Base-by-base conservation (phyloP, 2,329 filamentous ascomycete genomes). In the Claviceps sp. region DNA sequence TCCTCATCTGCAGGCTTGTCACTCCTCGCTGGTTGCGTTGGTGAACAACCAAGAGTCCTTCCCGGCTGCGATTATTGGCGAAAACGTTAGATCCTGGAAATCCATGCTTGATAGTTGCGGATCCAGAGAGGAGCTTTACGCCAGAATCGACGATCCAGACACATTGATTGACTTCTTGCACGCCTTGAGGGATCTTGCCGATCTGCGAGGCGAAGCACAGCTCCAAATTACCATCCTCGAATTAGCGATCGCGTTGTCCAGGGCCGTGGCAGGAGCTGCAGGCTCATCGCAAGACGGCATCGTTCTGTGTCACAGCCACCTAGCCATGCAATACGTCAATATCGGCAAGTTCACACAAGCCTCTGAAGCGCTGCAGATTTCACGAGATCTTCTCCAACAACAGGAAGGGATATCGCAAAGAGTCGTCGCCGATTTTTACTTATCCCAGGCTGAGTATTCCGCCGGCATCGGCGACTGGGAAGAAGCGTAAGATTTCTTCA, bases 391-490 rank as follows among this genome's bases (percentile, higher is more conserved):
- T 18, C 56, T 71, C 8, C 59, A 65, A 43, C 62, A 69, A 50
- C 62, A 68, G n/a, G 62, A 69, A n/a, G 60, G 61, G 0, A 55
- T 63, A 3, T 67, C 70, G 2, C 63, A 63, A 13, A 69, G 74
- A 18, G 65, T 71, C 5, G 57, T 72, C 20, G 72, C 72, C 9
- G 66, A 67, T 16, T 85, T 85, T 63, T 78, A 89, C 57, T 68
- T 95, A 6, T 79, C 82, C 0, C 81, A 83, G 55, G 82, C 86
- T 0, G 87, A 95, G 63, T 88, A 89, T 63, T 73, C 84, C 30
- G 70, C 90, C 18, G 77, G 78, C 1, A 76, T 83, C 13, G 85
- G 84, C 9, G 80, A 82, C 48, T 68, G 78, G 16, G 75, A 82
- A 9, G 81, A 85, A 66, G 84, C 79, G 63, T 72, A 68, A 45